phyloP scores from a whole-genome alignment of 768 basidiomycete species.

The Kwoniella europaea region DNA sequence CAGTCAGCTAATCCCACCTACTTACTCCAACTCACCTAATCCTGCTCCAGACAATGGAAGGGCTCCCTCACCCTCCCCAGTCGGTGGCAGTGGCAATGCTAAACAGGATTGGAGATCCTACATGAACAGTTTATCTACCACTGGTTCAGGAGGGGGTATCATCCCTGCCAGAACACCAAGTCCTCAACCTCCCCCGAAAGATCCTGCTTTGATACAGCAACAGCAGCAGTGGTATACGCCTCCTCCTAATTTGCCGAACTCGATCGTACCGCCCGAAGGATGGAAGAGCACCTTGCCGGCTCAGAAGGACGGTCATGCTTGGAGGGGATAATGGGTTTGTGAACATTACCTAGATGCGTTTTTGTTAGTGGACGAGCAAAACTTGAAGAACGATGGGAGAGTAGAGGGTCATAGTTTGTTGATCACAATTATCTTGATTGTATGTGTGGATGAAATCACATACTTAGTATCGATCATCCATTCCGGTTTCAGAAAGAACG shows the following conservation, averaged over 20 bases:
- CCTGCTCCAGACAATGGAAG: constrained; percentile 9
- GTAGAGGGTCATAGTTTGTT: too few species aligned
- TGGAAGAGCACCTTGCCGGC: constrained; percentile 44
- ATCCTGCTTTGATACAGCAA: constrained; percentile 8
- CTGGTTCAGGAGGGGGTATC: constrained; percentile 12
- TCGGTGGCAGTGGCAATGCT: not conserved
- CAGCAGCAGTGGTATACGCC: constrained; percentile 46
- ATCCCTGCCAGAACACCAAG: constrained; percentile 30
- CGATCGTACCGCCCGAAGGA: constrained; percentile 50
- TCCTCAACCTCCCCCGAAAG: constrained; percentile 39
- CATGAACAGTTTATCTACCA: constrained; percentile 36
- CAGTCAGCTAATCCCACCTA: constrained; percentile 4
- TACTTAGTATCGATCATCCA: not conserved
- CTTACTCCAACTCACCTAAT: constrained; percentile 3
- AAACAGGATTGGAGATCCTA: constrained; percentile 46
- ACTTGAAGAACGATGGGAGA: too few species aligned
- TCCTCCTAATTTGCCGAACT: constrained; percentile 45
- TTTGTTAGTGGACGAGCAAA: too few species aligned
- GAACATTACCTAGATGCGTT: not conserved
- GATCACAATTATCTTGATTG: not conserved
- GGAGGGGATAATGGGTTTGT: constrained; percentile 27
- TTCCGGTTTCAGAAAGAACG: too few species aligned
- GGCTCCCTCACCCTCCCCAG: constrained; percentile 24
- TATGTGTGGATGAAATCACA: not conserved
- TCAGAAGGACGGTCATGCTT: constrained; percentile 41